Conservation (phyloP, 163 green algal species). For the Chlamydomonas reinhardtii region DNA sequence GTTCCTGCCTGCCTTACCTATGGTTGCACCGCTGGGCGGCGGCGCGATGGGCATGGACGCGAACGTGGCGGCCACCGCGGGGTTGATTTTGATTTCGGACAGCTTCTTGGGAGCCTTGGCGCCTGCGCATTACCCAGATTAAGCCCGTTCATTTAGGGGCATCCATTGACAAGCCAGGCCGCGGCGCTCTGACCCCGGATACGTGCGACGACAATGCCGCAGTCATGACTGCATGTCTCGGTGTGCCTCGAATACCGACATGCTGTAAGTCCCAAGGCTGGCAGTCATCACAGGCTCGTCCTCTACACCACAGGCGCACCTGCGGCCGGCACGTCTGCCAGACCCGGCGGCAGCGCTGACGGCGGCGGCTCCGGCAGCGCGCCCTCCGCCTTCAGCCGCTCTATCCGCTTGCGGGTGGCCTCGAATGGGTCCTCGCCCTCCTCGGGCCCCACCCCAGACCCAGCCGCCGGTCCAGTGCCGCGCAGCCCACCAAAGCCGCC, state of each 20-base stretch:
- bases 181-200: no score
- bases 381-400: slow-evolving; percentile 74
- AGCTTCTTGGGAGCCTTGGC: slow-evolving; percentile 78
- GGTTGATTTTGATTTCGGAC: slow-evolving; percentile 83
- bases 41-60: slow-evolving; percentile 6
- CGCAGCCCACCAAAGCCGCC: no score
- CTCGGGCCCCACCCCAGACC: not conserved
- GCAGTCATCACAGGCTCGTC: no score
- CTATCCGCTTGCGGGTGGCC: slow-evolving; percentile 85
- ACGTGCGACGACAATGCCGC: no score
- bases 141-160: no score
- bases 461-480: no score
- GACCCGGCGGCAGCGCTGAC: not conserved
- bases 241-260: no score
- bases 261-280: no score
- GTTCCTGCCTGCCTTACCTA: no score
- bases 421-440: slow-evolving; percentile 74
- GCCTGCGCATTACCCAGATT: not conserved
- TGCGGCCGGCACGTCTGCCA: not conserved
- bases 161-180: no score
- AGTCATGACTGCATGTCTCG: no score
- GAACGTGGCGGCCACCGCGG: slow-evolving; percentile 82
- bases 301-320: not conserved
- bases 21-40: not conserved
- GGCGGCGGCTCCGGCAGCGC: slow-evolving; percentile 44